These are phyloP conservation scores for Phanerochaete sordida DNA, from an alignment of 768 basidiomycete genomes.

Conservation along the genomic window DNA sequence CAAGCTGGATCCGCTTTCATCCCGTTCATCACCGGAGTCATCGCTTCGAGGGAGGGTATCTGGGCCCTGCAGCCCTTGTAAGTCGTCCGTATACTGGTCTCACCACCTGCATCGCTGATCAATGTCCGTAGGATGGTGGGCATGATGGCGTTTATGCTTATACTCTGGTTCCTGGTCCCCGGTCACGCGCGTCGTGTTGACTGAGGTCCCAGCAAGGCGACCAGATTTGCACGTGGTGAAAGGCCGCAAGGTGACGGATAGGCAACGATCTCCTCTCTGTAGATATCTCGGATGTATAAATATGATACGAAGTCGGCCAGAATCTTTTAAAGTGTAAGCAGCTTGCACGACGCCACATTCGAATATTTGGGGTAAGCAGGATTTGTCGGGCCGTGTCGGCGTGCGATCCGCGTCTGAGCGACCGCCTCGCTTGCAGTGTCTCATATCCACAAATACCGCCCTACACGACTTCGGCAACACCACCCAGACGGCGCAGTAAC, in stretches of 20 bases:
- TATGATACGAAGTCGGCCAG: too few relatives aligned
- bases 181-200: constrained; percentile 8
- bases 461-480: too few relatives aligned
- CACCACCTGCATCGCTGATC: background rate
- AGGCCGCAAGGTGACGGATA: too few relatives aligned
- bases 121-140: constrained; percentile 9
- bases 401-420: background rate
- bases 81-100: constrained; percentile 20
- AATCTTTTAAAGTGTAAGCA: too few relatives aligned
- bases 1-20: constrained; percentile 47
- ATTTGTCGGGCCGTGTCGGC: background rate
- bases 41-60: constrained; percentile 41
- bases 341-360: background rate
- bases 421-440: too few relatives aligned
- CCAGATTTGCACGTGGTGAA: too few relatives aligned
- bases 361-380: background rate
- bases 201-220: background rate
- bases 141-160: constrained; percentile 14
- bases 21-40: constrained; percentile 48
- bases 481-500: background rate
- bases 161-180: constrained; percentile 16
- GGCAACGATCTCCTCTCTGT: too few relatives aligned
- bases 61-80: constrained; percentile 46
- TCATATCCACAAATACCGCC: too few relatives aligned
- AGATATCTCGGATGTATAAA: too few relatives aligned